Base-by-base conservation (phyloP, 768 basidiomycete genomes). In the Trichaptum fuscoviolaceum region DNA sequence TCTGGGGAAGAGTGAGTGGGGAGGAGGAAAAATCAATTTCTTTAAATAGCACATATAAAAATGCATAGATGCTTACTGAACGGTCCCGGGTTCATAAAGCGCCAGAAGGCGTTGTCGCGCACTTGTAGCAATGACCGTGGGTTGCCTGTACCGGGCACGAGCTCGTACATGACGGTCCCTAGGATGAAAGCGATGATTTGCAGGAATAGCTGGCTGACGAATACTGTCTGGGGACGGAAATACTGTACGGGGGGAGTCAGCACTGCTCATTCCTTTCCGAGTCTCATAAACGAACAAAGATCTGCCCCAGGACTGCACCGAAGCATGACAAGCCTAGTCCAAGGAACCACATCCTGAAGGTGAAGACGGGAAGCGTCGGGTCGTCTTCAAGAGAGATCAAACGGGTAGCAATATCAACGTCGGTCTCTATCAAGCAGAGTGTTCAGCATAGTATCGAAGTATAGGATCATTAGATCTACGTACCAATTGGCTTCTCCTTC, bases 321-420 rank as follows among this genome's bases (percentile, higher is more conserved):
- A 87, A 87, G 67, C 83, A 83, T 9, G 84, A 80, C 20, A 87
- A 77, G 10, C 85, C 85, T 18, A 85, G 70, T 42, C 82, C 83
- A 1, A 87, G 77, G 73, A 87, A 80, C 79, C 83, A 82, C 71
- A 85, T 82, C 18, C 86, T 76, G 74, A 87, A 85, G 0, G 85
- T 87, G 67, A 83, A 81, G 0, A 78, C 75, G 0, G 80, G 83
- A 35, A 77, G 72, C 27, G 74, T 73, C 12, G 78, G 76, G 70
- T 85, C 84, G 68, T 85, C 85, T 57, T 84, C 83, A 20, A 84
- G 77, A 1, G 83, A 84, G 66, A 85, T 81, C 15, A 84, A 77
- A 61, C 82, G 82, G 18, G 79, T 79, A 9, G 80, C 82, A 30
- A 81, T 75, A 68, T 85, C 83, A 36, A 77, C 64, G 66, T 81